Evolutionary conservation across 495 filamentous ascomycete genomes (phyloP), one percentile per base, ranked within the genome.

Genomic region (Daldinia childiae): DNA sequence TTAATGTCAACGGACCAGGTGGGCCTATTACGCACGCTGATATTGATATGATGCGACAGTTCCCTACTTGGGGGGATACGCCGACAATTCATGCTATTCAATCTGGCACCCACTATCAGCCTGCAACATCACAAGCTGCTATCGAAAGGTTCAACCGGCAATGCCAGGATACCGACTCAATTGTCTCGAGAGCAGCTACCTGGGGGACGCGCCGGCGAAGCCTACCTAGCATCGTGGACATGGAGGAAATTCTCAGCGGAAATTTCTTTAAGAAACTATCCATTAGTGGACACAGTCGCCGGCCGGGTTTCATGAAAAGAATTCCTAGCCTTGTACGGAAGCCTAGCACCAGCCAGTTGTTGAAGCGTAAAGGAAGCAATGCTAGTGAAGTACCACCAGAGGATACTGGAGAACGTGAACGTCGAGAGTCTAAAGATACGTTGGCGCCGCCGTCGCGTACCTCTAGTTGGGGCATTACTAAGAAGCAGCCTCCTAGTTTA

Each of bases 201-300:
- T 92, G 90, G 89, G 90, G 90, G 11, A 91, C 90, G 1, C 84
- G 88, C 15, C 85, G 87, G 27, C 79, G 87, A 24, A 91, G 88
- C 72, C 80, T 91, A 52, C 82, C 83, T 21, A 86, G 82, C 71
- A 70, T 86, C 39, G 75, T 85, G 2, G 91, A 93, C 57, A 79
- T 87, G 55, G 86, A 90, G 39, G 87, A 84, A 27, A 80, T 92
- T 38, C 79, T 83, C 24, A 84, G 86, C 24, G 85, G 84, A 1
- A 86, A 84, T 51, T 84, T 90, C 38, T 83, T 93, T 51, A 90
- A 89, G 65, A 88, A 88, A 58, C 75, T 91, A 17, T 86, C 87
- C 0, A 80, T 92, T 27, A 85, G 80, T 38, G 82, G 82, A 4
- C 81, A 86, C 24, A 74, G 76, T 7, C 81, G 81, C 9, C 76